A percentile compares a stretch with the other conserved stretches of the same genome.
Evolutionary conservation across 2,329 filamentous ascomycete genomes (phyloP).

Genomic region (Phyllachora maydis): DNA sequence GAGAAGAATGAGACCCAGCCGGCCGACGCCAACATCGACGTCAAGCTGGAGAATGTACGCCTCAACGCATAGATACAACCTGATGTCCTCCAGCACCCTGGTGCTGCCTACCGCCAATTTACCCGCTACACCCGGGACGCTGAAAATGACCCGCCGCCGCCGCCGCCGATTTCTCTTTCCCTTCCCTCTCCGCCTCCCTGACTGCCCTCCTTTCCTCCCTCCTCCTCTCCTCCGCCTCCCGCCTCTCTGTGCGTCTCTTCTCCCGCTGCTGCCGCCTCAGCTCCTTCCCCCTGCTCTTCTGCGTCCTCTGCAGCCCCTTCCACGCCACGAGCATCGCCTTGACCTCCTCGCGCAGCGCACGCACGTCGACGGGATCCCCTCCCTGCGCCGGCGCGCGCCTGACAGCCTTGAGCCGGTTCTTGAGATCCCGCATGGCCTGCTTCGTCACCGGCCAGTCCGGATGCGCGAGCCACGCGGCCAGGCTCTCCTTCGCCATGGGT

Average conservation of each 20-base stretch:
- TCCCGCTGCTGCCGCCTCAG: slow-evolving; percentile 11
- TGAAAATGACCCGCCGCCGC: background rate
- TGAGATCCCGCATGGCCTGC: slow-evolving; percentile 18
- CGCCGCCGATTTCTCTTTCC: slow-evolving; percentile 1
- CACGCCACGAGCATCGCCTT: no score
- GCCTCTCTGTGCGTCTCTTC: no score
- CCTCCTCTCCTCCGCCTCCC: no score
- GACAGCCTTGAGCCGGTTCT: slow-evolving; percentile 19
- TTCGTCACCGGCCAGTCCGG: slow-evolving; percentile 28
- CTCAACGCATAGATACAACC: no score
- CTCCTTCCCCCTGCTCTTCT: no score
- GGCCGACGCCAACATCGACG: background rate
- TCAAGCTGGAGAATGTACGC: no score
- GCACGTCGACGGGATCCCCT: slow-evolving; percentile 11
- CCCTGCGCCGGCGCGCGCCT: slow-evolving; percentile 11
- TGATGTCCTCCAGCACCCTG: no score
- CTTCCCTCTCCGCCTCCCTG: slow-evolving; percentile 6
- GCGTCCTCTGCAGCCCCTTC: slow-evolving; percentile 16
- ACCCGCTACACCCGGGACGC: background rate
- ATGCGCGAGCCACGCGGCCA: slow-evolving; percentile 25
- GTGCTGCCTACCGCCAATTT: no score
- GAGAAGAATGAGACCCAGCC: slow-evolving; percentile 44
- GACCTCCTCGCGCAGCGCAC: slow-evolving; percentile 39
- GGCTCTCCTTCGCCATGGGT: slow-evolving; percentile 18
- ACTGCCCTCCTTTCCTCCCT: slow-evolving; percentile 13